These are phyloP conservation scores for Neospora caninum DNA, from an alignment of 169 alveolate genomes.

Conservation along the genomic window DNA sequence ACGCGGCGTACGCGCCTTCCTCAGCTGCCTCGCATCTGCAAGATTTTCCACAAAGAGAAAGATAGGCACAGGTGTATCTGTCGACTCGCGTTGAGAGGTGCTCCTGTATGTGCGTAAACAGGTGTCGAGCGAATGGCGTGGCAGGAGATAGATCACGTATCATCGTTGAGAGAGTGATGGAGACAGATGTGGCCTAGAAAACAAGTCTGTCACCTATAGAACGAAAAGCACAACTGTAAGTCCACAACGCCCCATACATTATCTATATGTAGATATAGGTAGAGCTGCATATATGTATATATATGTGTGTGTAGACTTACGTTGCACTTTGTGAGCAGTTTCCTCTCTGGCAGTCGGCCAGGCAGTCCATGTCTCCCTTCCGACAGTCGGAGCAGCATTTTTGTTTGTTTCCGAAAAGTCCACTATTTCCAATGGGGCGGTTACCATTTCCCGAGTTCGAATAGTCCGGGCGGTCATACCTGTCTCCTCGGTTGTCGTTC, in stretches of 20 bases:
- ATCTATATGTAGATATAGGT: neutral
- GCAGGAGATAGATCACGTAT: too few species aligned
- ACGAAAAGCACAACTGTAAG: too few species aligned
- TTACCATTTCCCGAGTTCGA: neutral
- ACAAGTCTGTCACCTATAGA: too few species aligned
- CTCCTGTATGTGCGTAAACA: too few species aligned
- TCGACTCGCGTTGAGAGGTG: too few species aligned
- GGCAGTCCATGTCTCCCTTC: conserved; percentile 2
- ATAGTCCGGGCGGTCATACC: neutral
- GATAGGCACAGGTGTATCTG: neutral
- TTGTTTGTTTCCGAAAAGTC: neutral
- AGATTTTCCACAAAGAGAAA: neutral
- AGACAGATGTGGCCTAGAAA: too few species aligned
- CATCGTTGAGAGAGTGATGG: too few species aligned
- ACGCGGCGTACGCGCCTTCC: conserved; percentile 35
- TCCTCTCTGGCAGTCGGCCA: conserved; percentile 9
- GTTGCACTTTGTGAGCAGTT: neutral
- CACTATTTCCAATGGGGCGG: neutral
- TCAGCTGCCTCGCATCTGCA: conserved; percentile 1
- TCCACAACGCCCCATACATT: too few species aligned
- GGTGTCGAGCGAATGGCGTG: too few species aligned
- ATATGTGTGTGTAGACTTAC: neutral
- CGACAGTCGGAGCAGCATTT: conserved; percentile 26
- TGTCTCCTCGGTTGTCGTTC: neutral
- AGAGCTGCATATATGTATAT: neutral